Base-by-base conservation (phyloP, 495 filamentous ascomycete genomes). In the Elaphomyces granulatus region DNA sequence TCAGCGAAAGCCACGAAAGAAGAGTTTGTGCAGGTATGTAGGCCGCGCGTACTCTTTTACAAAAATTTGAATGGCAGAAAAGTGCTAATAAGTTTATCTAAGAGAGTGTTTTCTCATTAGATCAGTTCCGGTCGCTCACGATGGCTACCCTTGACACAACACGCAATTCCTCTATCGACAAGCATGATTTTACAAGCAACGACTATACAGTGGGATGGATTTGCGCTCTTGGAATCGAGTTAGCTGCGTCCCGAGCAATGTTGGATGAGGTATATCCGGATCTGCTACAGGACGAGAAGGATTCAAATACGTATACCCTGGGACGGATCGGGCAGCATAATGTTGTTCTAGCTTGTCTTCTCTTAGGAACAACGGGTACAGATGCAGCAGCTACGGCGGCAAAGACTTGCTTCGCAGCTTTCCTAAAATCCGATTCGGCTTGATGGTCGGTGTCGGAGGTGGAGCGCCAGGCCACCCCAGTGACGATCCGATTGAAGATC, bases 191-290 rank as follows among this genome's bases (percentile, higher is more conserved):
- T n/a, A n/a, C n/a, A n/a, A n/a, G n/a, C n/a, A n/a, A n/a, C n/a
- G 41, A 33, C 31, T 74, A 69, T 42, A 64, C 51, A 0, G 52
- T 74, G 2, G 70, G 60, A 36, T 67, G 62, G 59, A 59, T 73
- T 20, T 68, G 55, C 40, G 57, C 64, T 2, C 44, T 69, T 6
- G 14, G 35, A 2, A 34, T 37, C 1, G 67, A 71, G 45, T 31
- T 45, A 7, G 45, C 55, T 12, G 66, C 67, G 0, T 64, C 58
- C 4, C 35, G 20, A 20, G 40, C 38, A 6, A 53, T 62, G 38
- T 48, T 72, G 3, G 65, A 72, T 30, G 50, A 60, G 40, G 38
- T 51, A 16, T 53, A 68, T 21, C 20, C 14, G 19, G n/a, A 8
- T 9, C 15, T 38, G 12, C 36, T 8, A 38, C 14, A 38, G 12